A percentile compares a stretch with the other conserved stretches of the same genome.
phyloP scores from a whole-genome alignment of 371 early-diverging fungal genomes.

The Mortierella sp. region DNA sequence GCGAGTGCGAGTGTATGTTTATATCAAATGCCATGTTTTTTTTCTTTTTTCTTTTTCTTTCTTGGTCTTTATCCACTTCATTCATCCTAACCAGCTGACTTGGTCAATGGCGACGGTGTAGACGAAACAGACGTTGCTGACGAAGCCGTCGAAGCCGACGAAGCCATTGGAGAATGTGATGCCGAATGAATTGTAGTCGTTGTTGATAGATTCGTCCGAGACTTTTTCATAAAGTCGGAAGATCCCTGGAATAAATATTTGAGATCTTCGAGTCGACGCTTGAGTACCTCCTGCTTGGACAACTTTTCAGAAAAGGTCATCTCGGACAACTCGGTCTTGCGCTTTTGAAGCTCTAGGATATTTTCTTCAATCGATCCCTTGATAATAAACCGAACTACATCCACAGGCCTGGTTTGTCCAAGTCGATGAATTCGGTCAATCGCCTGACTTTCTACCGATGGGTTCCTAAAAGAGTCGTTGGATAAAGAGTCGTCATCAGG shows the following conservation, averaged over 20 bases:
- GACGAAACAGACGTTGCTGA: neutral
- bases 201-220: too few species aligned
- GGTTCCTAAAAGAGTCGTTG: constrained; percentile 63
- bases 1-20: too few species aligned
- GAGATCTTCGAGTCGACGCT: constrained; percentile 50
- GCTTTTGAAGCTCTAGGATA: constrained; percentile 51
- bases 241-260: constrained; percentile 46
- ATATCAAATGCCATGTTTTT: too few species aligned
- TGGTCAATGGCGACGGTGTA: too few species aligned
- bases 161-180: neutral
- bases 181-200: too few species aligned
- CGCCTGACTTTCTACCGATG: constrained; percentile 83
- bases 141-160: neutral
- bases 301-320: constrained; percentile 52
- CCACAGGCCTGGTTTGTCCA: constrained; percentile 64
- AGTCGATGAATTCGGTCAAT: constrained; percentile 85
- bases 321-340: constrained; percentile 47
- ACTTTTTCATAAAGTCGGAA: constrained; percentile 43
- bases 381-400: constrained; percentile 62
- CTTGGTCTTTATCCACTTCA: too few species aligned
- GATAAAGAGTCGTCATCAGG: neutral
- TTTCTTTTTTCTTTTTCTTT: too few species aligned
- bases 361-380: constrained; percentile 54
- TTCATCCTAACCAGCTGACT: too few species aligned
- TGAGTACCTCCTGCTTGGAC: constrained; percentile 50